Evolutionary conservation across 352 stramenopile species (phyloP).

Genomic region (Globisporangium nunn): DNA sequence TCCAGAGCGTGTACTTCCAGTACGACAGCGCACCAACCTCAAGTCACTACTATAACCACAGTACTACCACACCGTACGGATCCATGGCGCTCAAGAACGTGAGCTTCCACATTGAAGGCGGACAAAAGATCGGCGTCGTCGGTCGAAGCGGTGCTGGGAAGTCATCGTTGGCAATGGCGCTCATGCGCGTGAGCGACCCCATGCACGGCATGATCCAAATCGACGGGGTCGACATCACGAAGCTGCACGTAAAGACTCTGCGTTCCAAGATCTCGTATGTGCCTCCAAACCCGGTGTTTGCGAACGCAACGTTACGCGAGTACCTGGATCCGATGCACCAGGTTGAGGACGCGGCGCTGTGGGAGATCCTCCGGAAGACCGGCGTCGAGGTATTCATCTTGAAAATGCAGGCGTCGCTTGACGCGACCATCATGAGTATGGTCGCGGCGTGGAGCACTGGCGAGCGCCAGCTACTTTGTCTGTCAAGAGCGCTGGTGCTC

Average conservation of each 20-base stretch:
- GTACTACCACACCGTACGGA: background rate
- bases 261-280: slow-evolving; percentile 59
- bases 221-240: slow-evolving; percentile 79
- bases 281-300: slow-evolving; percentile 91
- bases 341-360: slow-evolving; percentile 55
- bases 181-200: slow-evolving; percentile 39
- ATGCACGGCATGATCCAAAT: slow-evolving; percentile 71
- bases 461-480: slow-evolving; percentile 91
- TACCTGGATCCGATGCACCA: slow-evolving; percentile 90
- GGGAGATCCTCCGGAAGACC: slow-evolving; percentile 35
- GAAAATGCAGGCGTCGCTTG: slow-evolving; percentile 21
- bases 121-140: slow-evolving; percentile 53
- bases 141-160: slow-evolving; percentile 59
- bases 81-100: slow-evolving; percentile 38
- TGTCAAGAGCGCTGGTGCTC: slow-evolving; percentile 88
- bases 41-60: slow-evolving; percentile 23
- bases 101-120: slow-evolving; percentile 32
- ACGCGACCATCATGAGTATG: slow-evolving; percentile 41
- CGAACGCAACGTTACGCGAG: slow-evolving; percentile 84
- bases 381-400: slow-evolving; percentile 33
- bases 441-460: slow-evolving; percentile 90
- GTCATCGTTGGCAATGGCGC: slow-evolving; percentile 45
- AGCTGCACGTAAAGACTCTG: slow-evolving; percentile 27
- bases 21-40: slow-evolving; percentile 4
- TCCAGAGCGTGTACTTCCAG: slow-evolving; percentile 29